Conservation (phyloP, 2,329 filamentous ascomycete genomes). For the Pezicula rhizophila region DNA sequence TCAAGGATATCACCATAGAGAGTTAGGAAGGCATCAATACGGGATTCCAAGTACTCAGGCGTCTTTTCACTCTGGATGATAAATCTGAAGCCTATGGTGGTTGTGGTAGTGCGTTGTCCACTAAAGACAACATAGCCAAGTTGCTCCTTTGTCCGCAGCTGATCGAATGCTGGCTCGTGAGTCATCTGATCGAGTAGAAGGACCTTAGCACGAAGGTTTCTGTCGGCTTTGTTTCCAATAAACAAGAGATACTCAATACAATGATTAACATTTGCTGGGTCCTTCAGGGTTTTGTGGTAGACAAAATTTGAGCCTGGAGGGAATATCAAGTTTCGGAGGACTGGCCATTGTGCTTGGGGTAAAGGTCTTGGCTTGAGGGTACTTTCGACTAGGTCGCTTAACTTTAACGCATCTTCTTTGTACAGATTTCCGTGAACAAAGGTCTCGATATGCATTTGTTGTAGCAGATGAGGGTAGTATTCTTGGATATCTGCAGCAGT, state of each 20-base stretch:
- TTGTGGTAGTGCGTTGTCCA: conserved; percentile 63
- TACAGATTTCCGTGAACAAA: conserved; percentile 89
- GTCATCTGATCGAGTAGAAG: conserved; percentile 84
- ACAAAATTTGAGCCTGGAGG: conserved; percentile 77
- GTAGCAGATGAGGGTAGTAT: conserved; percentile 75
- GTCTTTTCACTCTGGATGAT: conserved; percentile 90
- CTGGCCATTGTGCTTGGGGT: conserved; percentile 72
- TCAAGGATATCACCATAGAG: conserved; percentile 60
- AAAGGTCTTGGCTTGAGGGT: conserved; percentile 69
- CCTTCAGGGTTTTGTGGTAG: conserved; percentile 74
- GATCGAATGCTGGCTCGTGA: conserved; percentile 90
- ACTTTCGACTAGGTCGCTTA: conserved; percentile 76
- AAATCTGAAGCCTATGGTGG: conserved; percentile 79
- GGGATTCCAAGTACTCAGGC: conserved; percentile 74
- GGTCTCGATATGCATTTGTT: conserved; percentile 81
- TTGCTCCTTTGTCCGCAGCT: conserved; percentile 93
- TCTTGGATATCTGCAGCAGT: conserved; percentile 67
- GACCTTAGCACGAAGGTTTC: conserved; percentile 66
- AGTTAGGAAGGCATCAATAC: conserved; percentile 79
- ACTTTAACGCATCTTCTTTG: conserved; percentile 82
- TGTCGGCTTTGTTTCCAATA: conserved; percentile 63
- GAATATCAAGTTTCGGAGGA: conserved; percentile 69
- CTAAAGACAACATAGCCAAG: conserved; percentile 95
- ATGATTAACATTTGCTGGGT: conserved; percentile 84
- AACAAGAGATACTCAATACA: conserved; percentile 75